Conservation (phyloP, 2,329 filamentous ascomycete genomes). For the Penicillium sp. region DNA sequence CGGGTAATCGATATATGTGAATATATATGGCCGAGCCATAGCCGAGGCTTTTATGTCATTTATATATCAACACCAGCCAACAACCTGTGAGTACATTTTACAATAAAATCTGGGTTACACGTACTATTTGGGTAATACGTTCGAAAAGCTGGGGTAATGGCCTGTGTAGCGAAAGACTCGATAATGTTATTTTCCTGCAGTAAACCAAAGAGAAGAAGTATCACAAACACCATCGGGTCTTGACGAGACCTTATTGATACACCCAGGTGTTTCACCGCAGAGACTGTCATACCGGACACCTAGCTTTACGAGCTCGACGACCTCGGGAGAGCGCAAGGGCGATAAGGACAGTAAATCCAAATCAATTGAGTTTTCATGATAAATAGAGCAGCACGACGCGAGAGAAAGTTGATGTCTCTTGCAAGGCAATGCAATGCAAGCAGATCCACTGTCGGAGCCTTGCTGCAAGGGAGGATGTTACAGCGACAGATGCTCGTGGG, state of each 20-base stretch:
- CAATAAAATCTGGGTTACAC: background rate
- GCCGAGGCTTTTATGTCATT: background rate
- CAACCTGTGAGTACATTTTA: too few relatives aligned
- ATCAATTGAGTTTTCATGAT: background rate
- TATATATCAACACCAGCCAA: background rate
- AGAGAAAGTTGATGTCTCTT: background rate
- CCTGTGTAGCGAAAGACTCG: background rate
- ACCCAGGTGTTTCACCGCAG: background rate
- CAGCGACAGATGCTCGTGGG: conserved; percentile 2
- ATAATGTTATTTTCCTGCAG: background rate
- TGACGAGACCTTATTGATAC: background rate
- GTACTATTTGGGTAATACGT: background rate
- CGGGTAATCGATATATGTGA: background rate
- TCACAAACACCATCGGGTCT: background rate
- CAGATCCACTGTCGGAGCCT: background rate
- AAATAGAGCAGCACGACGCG: background rate
- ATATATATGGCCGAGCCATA: background rate
- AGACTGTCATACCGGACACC: background rate
- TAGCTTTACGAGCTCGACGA: background rate
- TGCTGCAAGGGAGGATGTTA: conserved; percentile 1
- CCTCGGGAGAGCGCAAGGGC: background rate
- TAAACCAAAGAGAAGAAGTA: background rate
- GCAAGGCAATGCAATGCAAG: background rate
- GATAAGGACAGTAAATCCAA: background rate
- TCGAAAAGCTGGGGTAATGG: background rate